Evolutionary conservation across 2,329 filamentous ascomycete genomes (phyloP).

Genomic region (Colletotrichum acutatum): DNA sequence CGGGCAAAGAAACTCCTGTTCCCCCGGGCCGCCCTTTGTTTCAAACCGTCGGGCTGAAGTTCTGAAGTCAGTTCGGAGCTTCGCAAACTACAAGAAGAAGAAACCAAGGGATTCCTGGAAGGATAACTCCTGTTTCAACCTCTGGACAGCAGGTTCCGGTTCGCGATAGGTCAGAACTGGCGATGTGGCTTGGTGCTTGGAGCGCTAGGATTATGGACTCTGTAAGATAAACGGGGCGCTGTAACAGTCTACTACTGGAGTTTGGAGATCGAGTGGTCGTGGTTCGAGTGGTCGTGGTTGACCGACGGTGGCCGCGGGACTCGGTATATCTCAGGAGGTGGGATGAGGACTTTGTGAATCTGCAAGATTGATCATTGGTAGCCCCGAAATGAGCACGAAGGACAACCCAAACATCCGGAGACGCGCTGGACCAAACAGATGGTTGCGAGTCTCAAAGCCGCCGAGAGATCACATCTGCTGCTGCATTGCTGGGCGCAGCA

Average conservation of each 20-base stretch:
- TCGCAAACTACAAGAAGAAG: background rate
- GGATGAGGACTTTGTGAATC: background rate
- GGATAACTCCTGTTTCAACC: conserved; percentile 27
- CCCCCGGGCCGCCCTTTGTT: conserved; percentile 1
- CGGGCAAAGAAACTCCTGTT: background rate
- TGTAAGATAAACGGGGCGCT: background rate
- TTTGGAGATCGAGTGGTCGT: conserved; percentile 1
- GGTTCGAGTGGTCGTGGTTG: conserved; percentile 20
- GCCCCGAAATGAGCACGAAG: background rate
- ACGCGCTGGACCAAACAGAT: background rate
- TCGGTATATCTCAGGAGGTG: conserved; percentile 10
- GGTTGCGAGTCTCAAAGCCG: background rate
- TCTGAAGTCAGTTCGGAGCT: conserved; percentile 3
- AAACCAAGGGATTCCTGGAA: conserved; percentile 7
- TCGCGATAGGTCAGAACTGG: background rate
- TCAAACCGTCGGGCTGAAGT: conserved; percentile 21
- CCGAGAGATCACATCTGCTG: background rate
- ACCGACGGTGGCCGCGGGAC: conserved; percentile 17
- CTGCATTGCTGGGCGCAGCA: conserved; percentile 10
- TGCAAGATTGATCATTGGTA: background rate
- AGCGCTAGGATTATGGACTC: background rate
- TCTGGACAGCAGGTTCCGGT: background rate
- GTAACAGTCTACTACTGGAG: background rate
- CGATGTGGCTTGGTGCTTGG: background rate
- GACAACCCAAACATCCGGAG: background rate